A percentile compares a stretch with the other conserved stretches of the same genome.
phyloP scores from a whole-genome alignment of 2,329 filamentous ascomycete genomes.

The Exophiala oligosperma region DNA sequence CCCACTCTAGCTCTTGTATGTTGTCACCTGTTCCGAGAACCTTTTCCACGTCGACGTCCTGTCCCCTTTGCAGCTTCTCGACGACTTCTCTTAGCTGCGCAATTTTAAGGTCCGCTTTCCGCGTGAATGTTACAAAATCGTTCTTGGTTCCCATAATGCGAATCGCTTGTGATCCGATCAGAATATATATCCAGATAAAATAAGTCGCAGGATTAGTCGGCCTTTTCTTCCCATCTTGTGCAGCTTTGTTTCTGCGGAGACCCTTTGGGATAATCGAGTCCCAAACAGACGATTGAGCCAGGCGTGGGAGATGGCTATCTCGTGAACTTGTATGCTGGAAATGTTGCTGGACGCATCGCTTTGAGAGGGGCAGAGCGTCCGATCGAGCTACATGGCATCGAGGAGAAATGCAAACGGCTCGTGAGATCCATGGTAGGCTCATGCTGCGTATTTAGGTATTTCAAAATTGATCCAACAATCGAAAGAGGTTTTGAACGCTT shows the following conservation, averaged over 20 bases:
- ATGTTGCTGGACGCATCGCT: conserved; percentile 4
- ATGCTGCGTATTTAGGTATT: too few relatives aligned
- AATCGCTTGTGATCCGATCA: conserved; percentile 95
- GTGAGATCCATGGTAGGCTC: too few relatives aligned
- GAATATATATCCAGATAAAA: conserved; percentile 76
- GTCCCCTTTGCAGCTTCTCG: conserved; percentile 46
- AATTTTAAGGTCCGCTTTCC: conserved; percentile 78
- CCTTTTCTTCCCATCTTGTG: conserved; percentile 40
- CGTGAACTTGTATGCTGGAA: conserved; percentile 10
- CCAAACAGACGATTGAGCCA: conserved; percentile 66
- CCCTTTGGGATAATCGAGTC: conserved; percentile 66
- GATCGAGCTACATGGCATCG: too few relatives aligned
- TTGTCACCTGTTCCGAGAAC: conserved; percentile 75
- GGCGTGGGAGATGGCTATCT: conserved; percentile 31
- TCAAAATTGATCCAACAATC: too few relatives aligned
- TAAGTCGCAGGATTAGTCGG: conserved; percentile 81
- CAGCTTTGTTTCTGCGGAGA: conserved; percentile 40
- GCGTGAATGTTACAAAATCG: conserved; percentile 69
- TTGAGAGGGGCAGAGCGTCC: too few relatives aligned
- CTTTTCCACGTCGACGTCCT: conserved; percentile 79
- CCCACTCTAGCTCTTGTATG: conserved; percentile 80
- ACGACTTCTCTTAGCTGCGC: conserved; percentile 67
- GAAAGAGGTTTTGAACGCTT: conserved; percentile 4
- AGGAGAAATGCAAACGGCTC: too few relatives aligned
- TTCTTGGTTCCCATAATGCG: conserved; percentile 82